Percentiles rank a stretch among this genome's conserved stretches.
Evolutionary conservation across 2,329 filamentous ascomycete genomes (phyloP).

Genomic region (Emergomyces orientalis): DNA sequence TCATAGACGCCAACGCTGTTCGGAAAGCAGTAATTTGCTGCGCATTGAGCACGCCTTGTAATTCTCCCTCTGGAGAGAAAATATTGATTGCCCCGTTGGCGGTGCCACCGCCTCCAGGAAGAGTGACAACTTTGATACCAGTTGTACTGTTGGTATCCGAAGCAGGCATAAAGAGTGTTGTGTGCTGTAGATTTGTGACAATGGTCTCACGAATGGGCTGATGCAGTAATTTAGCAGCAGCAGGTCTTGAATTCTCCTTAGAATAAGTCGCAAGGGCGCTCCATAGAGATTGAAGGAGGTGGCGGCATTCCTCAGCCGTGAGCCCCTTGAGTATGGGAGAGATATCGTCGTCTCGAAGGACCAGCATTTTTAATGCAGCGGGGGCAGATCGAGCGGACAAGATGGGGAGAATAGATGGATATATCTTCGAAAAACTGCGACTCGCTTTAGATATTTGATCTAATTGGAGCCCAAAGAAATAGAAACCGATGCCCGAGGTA

Average conservation of each 20-base stretch:
- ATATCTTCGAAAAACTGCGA: not conserved
- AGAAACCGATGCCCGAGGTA: no score
- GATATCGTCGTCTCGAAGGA: conserved; percentile 19
- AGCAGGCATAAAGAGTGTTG: conserved; percentile 67
- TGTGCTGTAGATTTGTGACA: conserved; percentile 35
- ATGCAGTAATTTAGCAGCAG: conserved; percentile 28
- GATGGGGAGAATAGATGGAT: not conserved
- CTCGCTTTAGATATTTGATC: not conserved
- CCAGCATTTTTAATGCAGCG: conserved; percentile 11
- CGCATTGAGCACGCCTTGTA: conserved; percentile 62
- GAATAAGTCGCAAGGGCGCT: conserved; percentile 28
- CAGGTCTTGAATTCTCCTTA: conserved; percentile 20
- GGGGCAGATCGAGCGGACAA: not conserved
- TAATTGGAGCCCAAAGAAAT: no score
- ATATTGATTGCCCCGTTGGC: conserved; percentile 62
- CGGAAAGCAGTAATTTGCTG: conserved; percentile 70
- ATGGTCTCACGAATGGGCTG: conserved; percentile 38
- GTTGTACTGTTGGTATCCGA: conserved; percentile 50
- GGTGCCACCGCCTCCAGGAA: conserved; percentile 37
- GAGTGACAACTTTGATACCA: conserved; percentile 63
- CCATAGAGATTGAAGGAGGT: conserved; percentile 30
- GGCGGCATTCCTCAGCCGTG: conserved; percentile 25
- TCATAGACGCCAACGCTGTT: conserved; percentile 62
- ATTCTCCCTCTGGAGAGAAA: conserved; percentile 52
- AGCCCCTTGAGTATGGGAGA: conserved; percentile 27